Conservation (phyloP, 139 green algal species). For the Zygnema circumcarinatum region DNA sequence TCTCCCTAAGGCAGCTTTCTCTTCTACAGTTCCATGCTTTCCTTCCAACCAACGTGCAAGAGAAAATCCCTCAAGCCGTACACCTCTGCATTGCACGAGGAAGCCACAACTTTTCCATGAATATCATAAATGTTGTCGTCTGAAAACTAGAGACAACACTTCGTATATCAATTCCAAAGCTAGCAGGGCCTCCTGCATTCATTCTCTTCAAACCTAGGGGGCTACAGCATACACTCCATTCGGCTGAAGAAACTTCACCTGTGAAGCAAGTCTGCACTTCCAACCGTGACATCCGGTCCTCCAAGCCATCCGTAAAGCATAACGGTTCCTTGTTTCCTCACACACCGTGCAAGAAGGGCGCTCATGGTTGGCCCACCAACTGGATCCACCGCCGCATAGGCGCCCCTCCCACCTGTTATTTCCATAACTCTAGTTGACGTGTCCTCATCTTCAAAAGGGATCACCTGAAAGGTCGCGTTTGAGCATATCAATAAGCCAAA, state of each 20-base stretch:
- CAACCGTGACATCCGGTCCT: conserved; percentile 1
- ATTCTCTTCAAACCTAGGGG: no score
- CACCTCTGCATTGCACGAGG: neutral
- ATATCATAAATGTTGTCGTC: no score
- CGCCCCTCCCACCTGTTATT: conserved; percentile 20
- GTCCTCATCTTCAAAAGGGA: conserved; percentile 25
- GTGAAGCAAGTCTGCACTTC: neutral
- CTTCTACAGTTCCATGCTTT: neutral
- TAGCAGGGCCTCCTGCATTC: no score
- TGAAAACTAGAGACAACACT: no score
- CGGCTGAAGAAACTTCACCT: neutral
- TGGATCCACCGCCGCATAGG: conserved; percentile 19
- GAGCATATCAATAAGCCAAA: no score
- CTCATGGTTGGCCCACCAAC: conserved; percentile 23
- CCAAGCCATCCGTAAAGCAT: conserved; percentile 39
- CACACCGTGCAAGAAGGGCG: conserved; percentile 23
- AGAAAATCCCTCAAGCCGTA: conserved; percentile 16
- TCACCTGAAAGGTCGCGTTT: conserved; percentile 30
- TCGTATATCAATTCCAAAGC: no score
- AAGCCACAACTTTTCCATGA: neutral
- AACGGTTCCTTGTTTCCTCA: conserved; percentile 12
- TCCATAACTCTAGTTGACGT: neutral
- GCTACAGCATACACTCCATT: no score
- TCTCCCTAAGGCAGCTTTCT: neutral
- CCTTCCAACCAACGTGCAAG: conserved; percentile 11